phyloP scores from a whole-genome alignment of 148 eudicot genomes.

The Arbutus unedo region DNA sequence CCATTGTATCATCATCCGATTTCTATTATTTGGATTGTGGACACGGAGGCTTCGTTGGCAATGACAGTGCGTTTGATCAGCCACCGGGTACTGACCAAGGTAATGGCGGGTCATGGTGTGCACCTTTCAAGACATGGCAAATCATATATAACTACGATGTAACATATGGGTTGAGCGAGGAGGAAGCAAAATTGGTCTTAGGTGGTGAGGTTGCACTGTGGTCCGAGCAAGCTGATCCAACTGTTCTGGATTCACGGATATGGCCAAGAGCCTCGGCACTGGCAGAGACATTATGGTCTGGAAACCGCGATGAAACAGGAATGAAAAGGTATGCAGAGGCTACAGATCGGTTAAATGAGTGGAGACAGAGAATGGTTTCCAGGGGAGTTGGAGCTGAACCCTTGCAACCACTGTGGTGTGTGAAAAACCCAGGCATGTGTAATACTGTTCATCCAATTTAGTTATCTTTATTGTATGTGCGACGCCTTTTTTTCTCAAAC shows the following conservation, averaged over 20 bases:
- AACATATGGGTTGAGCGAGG: constrained; percentile 50
- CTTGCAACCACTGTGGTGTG: constrained; percentile 90
- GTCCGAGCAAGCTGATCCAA: constrained; percentile 89
- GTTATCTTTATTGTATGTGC: constrained; percentile 12
- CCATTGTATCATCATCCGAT: constrained; percentile 72
- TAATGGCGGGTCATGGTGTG: constrained; percentile 90
- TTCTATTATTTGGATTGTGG: constrained; percentile 93
- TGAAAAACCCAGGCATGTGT: constrained; percentile 91
- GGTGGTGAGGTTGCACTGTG: constrained; percentile 91
- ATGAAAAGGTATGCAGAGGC: constrained; percentile 74
- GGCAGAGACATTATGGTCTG: constrained; percentile 84
- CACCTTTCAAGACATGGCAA: constrained; percentile 94
- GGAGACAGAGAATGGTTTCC: constrained; percentile 78
- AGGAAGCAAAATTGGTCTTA: constrained; percentile 61
- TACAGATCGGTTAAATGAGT: constrained; percentile 71
- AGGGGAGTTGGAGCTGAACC: constrained; percentile 88
- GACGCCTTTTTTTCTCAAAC: neutral
- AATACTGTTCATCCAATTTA: constrained; percentile 38
- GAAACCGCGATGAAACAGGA: constrained; percentile 61
- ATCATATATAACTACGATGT: constrained; percentile 80
- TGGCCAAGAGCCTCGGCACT: constrained; percentile 91
- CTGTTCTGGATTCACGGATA: constrained; percentile 60
- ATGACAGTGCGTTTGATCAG: constrained; percentile 53
- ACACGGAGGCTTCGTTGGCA: constrained; percentile 79
- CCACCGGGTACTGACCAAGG: constrained; percentile 50